Conservation (phyloP, 257 asterid species). For the Mentha longifolia region DNA sequence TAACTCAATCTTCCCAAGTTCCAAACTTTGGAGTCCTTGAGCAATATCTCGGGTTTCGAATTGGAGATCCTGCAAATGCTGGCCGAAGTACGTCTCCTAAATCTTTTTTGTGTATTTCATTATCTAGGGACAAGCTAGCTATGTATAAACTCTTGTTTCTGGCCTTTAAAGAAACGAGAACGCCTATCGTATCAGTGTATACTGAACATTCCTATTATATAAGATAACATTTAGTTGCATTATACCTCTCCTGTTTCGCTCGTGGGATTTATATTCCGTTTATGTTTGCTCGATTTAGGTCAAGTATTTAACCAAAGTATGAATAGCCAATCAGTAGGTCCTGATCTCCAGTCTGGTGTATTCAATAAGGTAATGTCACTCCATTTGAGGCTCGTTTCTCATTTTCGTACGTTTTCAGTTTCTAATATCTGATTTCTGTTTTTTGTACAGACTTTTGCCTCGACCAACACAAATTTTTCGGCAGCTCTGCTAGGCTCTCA, state of each 20-base stretch:
- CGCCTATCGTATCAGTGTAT: no score
- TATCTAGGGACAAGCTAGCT: slow-evolving; percentile 3
- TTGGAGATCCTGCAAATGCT: slow-evolving; percentile 63
- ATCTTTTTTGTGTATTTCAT: slow-evolving; percentile 15
- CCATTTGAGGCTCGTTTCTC: neutral
- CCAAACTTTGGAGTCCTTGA: slow-evolving; percentile 82
- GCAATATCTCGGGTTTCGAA: slow-evolving; percentile 83
- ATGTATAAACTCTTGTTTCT: neutral
- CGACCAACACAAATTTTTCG: slow-evolving; percentile 50
- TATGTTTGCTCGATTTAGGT: slow-evolving; percentile 43
- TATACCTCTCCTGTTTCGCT: neutral
- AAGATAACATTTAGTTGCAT: neutral
- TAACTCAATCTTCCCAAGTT: slow-evolving; percentile 57
- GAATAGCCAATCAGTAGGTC: slow-evolving; percentile 50
- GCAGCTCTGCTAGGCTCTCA: slow-evolving; percentile 50
- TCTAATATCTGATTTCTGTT: slow-evolving; percentile 25
- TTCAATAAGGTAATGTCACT: slow-evolving; percentile 55
- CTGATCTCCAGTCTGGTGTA: slow-evolving; percentile 53
- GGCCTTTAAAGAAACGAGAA: no score
- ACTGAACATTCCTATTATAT: neutral
- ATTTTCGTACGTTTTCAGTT: slow-evolving; percentile 15
- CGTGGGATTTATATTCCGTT: slow-evolving; percentile 10
- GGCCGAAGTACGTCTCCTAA: slow-evolving; percentile 48
- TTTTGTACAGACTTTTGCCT: slow-evolving; percentile 46
- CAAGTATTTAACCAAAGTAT: slow-evolving; percentile 48